Evolutionary conservation across 2,329 filamentous ascomycete species (phyloP).

Genomic region (Cladophialophora immunda): DNA sequence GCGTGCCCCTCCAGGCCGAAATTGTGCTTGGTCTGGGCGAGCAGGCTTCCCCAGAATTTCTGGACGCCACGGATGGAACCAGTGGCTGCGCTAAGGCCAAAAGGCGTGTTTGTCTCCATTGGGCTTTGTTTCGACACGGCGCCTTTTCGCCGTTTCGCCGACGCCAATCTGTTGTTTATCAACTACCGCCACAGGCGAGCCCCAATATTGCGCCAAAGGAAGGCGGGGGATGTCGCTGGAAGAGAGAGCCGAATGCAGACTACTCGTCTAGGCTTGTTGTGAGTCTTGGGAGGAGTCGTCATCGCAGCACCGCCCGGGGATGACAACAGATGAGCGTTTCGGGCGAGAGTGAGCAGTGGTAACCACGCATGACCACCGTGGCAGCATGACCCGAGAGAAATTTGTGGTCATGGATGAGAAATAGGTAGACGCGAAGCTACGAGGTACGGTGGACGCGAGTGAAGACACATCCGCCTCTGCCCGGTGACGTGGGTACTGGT

Average conservation of each 20-base stretch:
- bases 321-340: background rate
- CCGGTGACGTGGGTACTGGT: constrained; percentile 1
- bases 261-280: background rate
- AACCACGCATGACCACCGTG: constrained; percentile 7
- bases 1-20: constrained; percentile 11
- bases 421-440: constrained; percentile 12
- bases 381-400: constrained; percentile 2
- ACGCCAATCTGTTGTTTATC: constrained; percentile 34
- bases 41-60: constrained; percentile 34
- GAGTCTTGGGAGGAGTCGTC: constrained; percentile 1
- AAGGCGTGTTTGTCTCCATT: constrained; percentile 9
- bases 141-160: constrained; percentile 32
- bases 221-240: background rate
- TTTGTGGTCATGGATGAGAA: background rate
- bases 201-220: background rate
- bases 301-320: background rate
- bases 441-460: background rate
- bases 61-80: constrained; percentile 22
- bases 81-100: constrained; percentile 13
- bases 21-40: constrained; percentile 23
- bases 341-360: background rate
- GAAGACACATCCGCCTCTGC: constrained; percentile 7
- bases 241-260: constrained; percentile 2
- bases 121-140: constrained; percentile 27
- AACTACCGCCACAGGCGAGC: constrained; percentile 12